These are phyloP conservation scores for Paspalum vaginatum DNA, from an alignment of 176 grass and related monocot species.

Conservation along the genomic window DNA sequence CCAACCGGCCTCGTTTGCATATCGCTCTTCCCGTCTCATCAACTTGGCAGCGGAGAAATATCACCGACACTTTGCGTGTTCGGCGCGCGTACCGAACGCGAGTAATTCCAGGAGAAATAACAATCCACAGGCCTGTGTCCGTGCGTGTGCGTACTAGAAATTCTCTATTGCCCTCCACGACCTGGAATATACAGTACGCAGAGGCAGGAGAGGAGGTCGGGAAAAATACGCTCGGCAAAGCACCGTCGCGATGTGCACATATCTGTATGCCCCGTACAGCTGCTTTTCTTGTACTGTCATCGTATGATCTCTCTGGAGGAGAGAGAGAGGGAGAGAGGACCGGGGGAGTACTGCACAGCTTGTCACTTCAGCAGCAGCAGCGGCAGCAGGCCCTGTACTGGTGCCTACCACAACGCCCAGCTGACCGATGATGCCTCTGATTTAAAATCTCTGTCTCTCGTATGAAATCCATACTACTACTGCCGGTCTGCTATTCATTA, in stretches of 20 bases:
- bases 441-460: slow-evolving; percentile 46
- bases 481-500: slow-evolving; percentile 12
- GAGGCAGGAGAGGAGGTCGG: no score
- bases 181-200: background rate
- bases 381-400: slow-evolving; percentile 39
- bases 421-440: slow-evolving; percentile 55
- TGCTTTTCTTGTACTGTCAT: slow-evolving; percentile 48
- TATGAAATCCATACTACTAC: slow-evolving; percentile 44
- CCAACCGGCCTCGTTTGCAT: no score
- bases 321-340: background rate
- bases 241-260: background rate
- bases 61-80: background rate
- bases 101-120: background rate
- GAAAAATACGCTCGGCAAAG: slow-evolving; percentile 12
- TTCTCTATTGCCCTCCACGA: background rate
- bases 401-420: slow-evolving; percentile 50
- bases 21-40: no score
- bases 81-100: background rate
- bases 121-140: background rate
- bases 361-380: slow-evolving; percentile 61
- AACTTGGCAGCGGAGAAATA: no score
- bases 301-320: slow-evolving; percentile 29
- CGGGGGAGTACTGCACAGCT: slow-evolving; percentile 40
- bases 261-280: slow-evolving; percentile 17
- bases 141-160: background rate